A percentile compares a stretch with the other conserved stretches of the same genome.
Conservation (phyloP, 1,284 basidiomycete species). For the Cryptococcus wingfieldii region DNA sequence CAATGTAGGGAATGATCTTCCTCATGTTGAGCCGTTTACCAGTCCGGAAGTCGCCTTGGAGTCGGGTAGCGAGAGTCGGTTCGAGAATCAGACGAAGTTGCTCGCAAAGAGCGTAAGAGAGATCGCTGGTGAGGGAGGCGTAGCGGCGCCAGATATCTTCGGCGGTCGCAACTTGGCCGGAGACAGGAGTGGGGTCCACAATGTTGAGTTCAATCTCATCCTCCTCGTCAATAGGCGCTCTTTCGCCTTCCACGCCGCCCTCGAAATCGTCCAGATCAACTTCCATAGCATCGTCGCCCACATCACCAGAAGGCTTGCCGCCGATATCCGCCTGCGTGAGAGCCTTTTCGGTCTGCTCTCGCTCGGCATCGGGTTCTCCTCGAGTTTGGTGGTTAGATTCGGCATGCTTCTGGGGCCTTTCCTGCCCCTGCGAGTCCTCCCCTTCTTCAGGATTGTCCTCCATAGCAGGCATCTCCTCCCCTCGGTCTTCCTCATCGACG, state of each 20-base stretch:
- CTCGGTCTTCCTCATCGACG: conserved; percentile 55
- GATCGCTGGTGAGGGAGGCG: conserved; percentile 80
- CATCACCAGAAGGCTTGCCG: conserved; percentile 18
- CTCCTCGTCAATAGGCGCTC: conserved; percentile 28
- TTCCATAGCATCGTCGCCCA: conserved; percentile 28
- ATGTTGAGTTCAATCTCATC: conserved; percentile 60
- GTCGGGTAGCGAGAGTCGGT: conserved; percentile 87
- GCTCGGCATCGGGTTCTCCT: conserved; percentile 15
- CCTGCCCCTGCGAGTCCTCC: conserved; percentile 15
- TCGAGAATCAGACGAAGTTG: conserved; percentile 95
- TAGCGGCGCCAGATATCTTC: conserved; percentile 87
- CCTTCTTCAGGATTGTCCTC: conserved; percentile 22
- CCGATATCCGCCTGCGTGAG: conserved; percentile 47
- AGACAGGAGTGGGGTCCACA: conserved; percentile 50
- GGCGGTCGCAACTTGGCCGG: conserved; percentile 42
- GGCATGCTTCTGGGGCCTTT: conserved; percentile 15
- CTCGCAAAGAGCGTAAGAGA: conserved; percentile 89
- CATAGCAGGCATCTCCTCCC: conserved; percentile 7
- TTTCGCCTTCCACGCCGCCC: conserved; percentile 30
- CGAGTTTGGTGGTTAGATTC: conserved; percentile 6
- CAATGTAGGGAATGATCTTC: conserved; percentile 97
- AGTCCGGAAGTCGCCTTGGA: conserved; percentile 95
- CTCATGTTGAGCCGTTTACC: conserved; percentile 99
- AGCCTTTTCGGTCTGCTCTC: conserved; percentile 45
- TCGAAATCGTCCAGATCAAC: conserved; percentile 39